Percentiles rank a stretch among this genome's conserved stretches.
These are phyloP conservation scores for Bryum argenteum DNA, from an alignment of 225 moss, liverwort and hornwort genomes.

Conservation along the genomic window DNA sequence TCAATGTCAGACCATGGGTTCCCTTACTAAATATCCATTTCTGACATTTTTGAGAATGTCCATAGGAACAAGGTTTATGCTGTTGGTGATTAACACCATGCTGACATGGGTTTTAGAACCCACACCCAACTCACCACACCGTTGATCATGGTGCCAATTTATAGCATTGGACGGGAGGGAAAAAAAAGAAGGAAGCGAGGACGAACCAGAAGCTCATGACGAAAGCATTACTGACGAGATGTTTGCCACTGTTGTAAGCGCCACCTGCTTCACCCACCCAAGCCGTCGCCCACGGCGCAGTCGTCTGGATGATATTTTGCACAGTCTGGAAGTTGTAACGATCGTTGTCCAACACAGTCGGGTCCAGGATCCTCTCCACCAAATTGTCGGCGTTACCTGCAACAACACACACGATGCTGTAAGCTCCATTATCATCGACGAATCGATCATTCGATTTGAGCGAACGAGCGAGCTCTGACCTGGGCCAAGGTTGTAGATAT, in stretches of 20 bases:
- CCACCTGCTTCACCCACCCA: constrained; percentile 78
- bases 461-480: constrained; percentile 40
- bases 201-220: constrained; percentile 64
- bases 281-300: constrained; percentile 49
- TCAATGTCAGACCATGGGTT: no score
- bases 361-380: constrained; percentile 55
- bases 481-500: constrained; percentile 93
- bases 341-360: constrained; percentile 51
- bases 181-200: neutral
- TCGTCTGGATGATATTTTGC: constrained; percentile 37
- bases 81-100: no score
- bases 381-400: constrained; percentile 53
- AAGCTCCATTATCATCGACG: neutral
- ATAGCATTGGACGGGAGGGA: no score
- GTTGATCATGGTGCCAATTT: no score
- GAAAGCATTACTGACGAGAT: constrained; percentile 63
- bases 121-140: no score
- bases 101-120: no score
- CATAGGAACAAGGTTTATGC: no score
- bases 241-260: constrained; percentile 62
- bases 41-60: no score
- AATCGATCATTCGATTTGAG: neutral
- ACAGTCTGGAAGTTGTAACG: constrained; percentile 40
- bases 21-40: no score
- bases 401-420: neutral